Percentiles rank a stretch among this genome's conserved stretches.
Evolutionary conservation across 768 basidiomycete genomes (phyloP).

Genomic region (Boletus coccyginus): DNA sequence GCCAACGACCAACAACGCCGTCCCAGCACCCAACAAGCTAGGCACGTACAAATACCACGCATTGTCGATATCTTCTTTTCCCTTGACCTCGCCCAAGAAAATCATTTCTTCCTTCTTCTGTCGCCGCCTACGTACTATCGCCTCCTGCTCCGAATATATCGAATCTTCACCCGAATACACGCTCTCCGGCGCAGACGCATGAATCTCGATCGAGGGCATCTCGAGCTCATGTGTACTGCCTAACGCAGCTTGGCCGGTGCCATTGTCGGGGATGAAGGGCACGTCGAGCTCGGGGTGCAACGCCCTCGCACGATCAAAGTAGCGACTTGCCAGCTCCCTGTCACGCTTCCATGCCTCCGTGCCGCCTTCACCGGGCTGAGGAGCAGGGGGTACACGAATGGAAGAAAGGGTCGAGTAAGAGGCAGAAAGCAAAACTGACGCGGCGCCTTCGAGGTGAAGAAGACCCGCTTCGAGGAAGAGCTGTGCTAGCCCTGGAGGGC

Average conservation of each 20-base stretch:
- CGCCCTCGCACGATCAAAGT: slow-evolving; percentile 66
- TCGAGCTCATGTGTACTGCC: slow-evolving; percentile 45
- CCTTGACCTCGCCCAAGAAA: slow-evolving; percentile 43
- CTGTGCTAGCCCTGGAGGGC: slow-evolving; percentile 62
- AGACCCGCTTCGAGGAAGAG: slow-evolving; percentile 78
- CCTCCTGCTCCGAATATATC: slow-evolving; percentile 29
- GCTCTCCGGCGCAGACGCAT: slow-evolving; percentile 24
- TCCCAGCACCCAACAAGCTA: slow-evolving; percentile 79
- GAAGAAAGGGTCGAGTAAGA: slow-evolving; percentile 79
- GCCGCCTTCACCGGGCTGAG: slow-evolving; percentile 52
- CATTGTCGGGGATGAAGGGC: slow-evolving; percentile 58
- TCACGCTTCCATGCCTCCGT: slow-evolving; percentile 75
- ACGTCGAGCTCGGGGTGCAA: slow-evolving; percentile 66
- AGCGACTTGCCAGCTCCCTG: slow-evolving; percentile 64
- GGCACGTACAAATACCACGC: slow-evolving; percentile 82
- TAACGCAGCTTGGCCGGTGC: slow-evolving; percentile 24
- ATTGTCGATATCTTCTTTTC: slow-evolving; percentile 58
- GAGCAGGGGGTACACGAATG: slow-evolving; percentile 59
- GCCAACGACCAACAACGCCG: slow-evolving; percentile 74
- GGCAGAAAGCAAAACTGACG: slow-evolving; percentile 64
- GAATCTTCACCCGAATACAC: slow-evolving; percentile 28
- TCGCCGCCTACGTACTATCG: slow-evolving; percentile 44
- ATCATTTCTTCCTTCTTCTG: slow-evolving; percentile 56
- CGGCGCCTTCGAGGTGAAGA: slow-evolving; percentile 78
- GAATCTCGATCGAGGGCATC: slow-evolving; percentile 67